Evolutionary conservation across 2,329 filamentous ascomycete species (phyloP).

Genomic region (Fusarium sarcochroum): DNA sequence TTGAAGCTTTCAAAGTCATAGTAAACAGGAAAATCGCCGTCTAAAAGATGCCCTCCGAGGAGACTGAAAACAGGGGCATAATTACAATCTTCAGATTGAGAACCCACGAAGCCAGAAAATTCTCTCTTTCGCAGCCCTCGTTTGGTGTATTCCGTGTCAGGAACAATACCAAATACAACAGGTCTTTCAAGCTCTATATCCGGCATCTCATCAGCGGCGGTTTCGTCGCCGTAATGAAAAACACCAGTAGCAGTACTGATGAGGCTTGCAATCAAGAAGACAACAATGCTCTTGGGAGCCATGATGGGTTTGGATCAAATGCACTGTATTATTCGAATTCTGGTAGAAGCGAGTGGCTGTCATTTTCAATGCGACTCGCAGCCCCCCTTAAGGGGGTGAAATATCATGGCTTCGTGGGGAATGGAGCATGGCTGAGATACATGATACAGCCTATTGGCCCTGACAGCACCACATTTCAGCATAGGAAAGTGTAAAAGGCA

Average conservation of each 20-base stretch:
- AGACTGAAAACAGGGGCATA: slow-evolving; percentile 1
- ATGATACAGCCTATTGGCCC: neutral
- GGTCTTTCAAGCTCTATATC: no score
- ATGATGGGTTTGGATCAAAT: neutral
- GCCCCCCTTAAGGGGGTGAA: neutral
- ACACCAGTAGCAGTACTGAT: neutral
- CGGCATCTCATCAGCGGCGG: no score
- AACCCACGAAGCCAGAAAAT: neutral
- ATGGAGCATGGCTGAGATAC: neutral
- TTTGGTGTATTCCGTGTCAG: neutral
- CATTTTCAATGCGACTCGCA: neutral
- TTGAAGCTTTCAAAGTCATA: slow-evolving; percentile 4
- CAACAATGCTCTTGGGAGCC: neutral
- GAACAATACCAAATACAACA: neutral
- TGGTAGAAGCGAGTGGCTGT: neutral
- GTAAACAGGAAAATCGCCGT: neutral
- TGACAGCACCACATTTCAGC: neutral
- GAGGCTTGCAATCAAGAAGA: neutral
- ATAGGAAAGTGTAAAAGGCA: neutral
- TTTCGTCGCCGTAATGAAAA: neutral
- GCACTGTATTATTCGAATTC: neutral
- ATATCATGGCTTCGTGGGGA: neutral
- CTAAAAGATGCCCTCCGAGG: neutral
- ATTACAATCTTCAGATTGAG: neutral
- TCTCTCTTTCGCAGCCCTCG: neutral